phyloP scores from a whole-genome alignment of 345 rosid genomes.

The Gossypium anomalum region DNA sequence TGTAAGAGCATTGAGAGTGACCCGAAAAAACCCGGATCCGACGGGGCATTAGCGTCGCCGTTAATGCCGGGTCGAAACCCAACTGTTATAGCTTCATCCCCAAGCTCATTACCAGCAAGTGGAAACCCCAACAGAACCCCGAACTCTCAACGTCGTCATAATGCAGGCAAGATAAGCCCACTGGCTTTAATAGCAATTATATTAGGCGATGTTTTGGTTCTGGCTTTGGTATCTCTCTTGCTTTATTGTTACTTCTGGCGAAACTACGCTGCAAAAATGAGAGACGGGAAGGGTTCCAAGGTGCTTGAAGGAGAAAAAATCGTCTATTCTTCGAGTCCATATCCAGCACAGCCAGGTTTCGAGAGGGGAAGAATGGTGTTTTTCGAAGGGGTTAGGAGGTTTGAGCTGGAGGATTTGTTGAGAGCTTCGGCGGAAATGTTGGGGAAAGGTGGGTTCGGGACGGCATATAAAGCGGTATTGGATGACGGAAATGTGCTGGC shows the following conservation, averaged over 20 bases:
- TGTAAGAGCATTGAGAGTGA: conserved; percentile 35
- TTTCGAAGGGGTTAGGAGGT: conserved; percentile 69
- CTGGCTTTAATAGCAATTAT: conserved; percentile 59
- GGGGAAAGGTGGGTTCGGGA: conserved; percentile 91
- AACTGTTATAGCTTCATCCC: conserved; percentile 55
- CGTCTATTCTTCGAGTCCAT: conserved; percentile 81
- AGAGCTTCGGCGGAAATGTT: conserved; percentile 96
- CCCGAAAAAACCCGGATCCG: conserved; percentile 64
- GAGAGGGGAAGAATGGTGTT: conserved; percentile 89
- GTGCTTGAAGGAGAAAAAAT: conserved; percentile 78
- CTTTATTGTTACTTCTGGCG: conserved; percentile 93
- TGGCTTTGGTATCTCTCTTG: conserved; percentile 57
- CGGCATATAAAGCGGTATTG: conserved; percentile 87
- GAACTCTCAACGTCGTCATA: conserved; percentile 17
- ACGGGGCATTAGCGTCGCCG: conserved; percentile 60
- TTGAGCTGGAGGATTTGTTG: conserved; percentile 83
- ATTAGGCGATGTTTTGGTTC: conserved; percentile 58
- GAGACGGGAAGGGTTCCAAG: conserved; percentile 55
- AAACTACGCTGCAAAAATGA: conserved; percentile 44
- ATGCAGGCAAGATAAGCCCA: conserved; percentile 44
- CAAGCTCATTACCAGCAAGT: conserved; percentile 41
- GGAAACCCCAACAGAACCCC: conserved; percentile 18
- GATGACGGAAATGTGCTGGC: conserved; percentile 85
- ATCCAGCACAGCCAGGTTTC: conserved; percentile 50
- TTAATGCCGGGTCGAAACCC: conserved; percentile 37